Evolutionary conservation across 148 eudicot genomes (phyloP), one percentile per base, ranked within the genome.

Genomic region (Silene uniflora): DNA sequence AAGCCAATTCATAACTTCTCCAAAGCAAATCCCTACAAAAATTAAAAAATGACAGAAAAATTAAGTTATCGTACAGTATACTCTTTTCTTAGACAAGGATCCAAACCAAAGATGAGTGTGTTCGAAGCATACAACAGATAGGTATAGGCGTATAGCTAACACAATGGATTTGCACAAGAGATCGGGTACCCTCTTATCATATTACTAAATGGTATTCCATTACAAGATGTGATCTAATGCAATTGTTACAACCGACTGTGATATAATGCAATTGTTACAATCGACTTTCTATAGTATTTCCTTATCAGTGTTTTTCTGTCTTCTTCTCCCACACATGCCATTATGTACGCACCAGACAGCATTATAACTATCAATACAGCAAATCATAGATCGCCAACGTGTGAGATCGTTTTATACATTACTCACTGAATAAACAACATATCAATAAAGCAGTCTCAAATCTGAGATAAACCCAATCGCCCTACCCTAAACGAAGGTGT

Each of bases 1-100:
- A 60, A 88, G 56, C 95, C 95, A 92, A 73, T 92, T 92, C 97
- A 87, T 87, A 10, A 42, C 62, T 72, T 59, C 25, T 49, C 3
- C 16, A 42, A 16, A 25, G 42, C 6, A 18, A 54, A 72, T 17
- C 32, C 73, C 83, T 81, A 76, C 76, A 59, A 71, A 9, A 21
- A 6, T 14, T 3, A 7, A 39, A 49, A 13, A n/a, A n/a, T n/a
- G n/a, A n/a, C n/a, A n/a, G n/a, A n/a, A n/a, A 21, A 69, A 47
- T 21, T 17, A 67, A 67, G 71, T 67, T 10, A 67, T 39, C 7
- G 27, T 65, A 65, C 12, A 65, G 42, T 4, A 14, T 5, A 56
- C 6, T 17, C 18, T 56, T 56, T 56, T 56, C 60, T 13, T 56
- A 13, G 14, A 56, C 60, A 13, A 29, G 2, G 17, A 21, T 17